These are phyloP conservation scores for Serendipita sp. DNA, from an alignment of 768 basidiomycete species.

Conservation along the genomic window DNA sequence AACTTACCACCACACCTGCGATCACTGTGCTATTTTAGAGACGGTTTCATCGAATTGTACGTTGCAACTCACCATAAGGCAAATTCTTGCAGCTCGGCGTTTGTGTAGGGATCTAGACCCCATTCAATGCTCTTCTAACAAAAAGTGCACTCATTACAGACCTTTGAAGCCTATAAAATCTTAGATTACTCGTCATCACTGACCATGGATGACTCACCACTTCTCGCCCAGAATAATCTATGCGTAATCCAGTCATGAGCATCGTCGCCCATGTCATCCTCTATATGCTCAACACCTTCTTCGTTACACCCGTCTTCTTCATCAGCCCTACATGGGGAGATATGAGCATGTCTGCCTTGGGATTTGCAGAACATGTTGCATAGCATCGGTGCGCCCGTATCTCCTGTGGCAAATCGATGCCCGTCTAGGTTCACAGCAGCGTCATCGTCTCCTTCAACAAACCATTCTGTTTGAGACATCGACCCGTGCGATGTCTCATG, in stretches of 20 bases:
- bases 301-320: conserved; percentile 26
- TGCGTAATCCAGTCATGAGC: conserved; percentile 43
- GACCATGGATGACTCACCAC: conserved; percentile 24
- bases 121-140: neutral
- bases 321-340: conserved; percentile 37
- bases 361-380: conserved; percentile 40
- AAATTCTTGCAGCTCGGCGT: conserved; percentile 39
- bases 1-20: conserved; percentile 34
- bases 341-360: conserved; percentile 42
- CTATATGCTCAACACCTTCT: conserved; percentile 32
- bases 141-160: conserved; percentile 9
- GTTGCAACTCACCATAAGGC: conserved; percentile 30
- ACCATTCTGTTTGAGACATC: conserved; percentile 44
- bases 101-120: conserved; percentile 41
- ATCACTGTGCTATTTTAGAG: conserved; percentile 22
- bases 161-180: conserved; percentile 35
- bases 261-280: conserved; percentile 16
- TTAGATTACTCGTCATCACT: neutral
- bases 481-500: conserved; percentile 52
- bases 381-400: conserved; percentile 48
- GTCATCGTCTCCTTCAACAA: conserved; percentile 36
- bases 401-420: conserved; percentile 27
- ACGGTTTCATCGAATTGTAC: neutral
- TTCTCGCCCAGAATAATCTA: conserved; percentile 37
- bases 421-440: conserved; percentile 37